Base-by-base conservation (phyloP, 2,329 filamentous ascomycete species). In the Chrysoporthe puriensis region DNA sequence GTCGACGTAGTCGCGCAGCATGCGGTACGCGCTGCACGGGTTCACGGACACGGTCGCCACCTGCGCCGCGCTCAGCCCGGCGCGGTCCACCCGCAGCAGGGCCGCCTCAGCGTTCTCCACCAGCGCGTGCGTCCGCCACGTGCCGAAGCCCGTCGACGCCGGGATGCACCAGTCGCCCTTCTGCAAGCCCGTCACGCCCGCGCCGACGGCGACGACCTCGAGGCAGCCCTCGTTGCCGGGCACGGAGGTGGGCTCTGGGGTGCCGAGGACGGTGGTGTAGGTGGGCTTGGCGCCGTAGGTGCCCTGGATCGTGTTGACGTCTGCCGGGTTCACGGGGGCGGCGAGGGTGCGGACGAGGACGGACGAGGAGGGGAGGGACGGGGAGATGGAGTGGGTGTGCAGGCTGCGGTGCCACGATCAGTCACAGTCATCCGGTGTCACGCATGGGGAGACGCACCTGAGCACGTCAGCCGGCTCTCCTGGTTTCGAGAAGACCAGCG, bases 291-390 rank as follows among this genome's bases (percentile, higher is more conserved):
- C 89, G 70, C 95, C 95, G 82, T 99, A 99, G 4, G 95, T 94
- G 72, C 96, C 96, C 83, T 99, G 96, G 75, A 99, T 92, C 75
- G 95, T 95, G 84, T 99, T 99, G 79, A 99, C 92, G 81, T 99
- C 96, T 75, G 96, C 94, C 34, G 96, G 96, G 82, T 99, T 99
- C 79, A 99, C 93, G 67, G 96, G 93, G 0, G 94, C 89, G 43
- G 94, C 92, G 74, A 99, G 92, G 74, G 96, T 90, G 78, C 93
- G 93, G 69, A 99, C 84, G 65, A 95, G 94, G 73, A 96, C 80
- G 59, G 85, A 81, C 60, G 79, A 80, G 44, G 83, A 77, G 60
- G 92, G 90, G 71, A 94, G 86, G 3, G 88, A 86, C 3, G 92
- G 91, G 4, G 90, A 90, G 76, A 95, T 93, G 72, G 91, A 93